Evolutionary conservation across 805 yeast genomes (phyloP).

Genomic region (Grigorovia jiainica): DNA sequence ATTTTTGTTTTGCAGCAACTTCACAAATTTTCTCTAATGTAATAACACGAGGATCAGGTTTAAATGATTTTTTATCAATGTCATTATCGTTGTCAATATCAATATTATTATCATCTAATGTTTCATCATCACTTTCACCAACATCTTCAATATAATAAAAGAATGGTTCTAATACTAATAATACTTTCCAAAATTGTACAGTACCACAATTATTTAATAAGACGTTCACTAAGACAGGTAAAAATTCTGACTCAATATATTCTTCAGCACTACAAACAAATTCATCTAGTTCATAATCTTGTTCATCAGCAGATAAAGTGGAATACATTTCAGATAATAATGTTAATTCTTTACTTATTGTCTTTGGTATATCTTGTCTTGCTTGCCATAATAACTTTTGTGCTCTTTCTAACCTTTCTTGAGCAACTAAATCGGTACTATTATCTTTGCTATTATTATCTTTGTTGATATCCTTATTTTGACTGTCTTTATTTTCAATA

Average conservation of each 20-base stretch:
- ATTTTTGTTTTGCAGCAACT: constrained; percentile 30
- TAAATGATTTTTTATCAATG: constrained; percentile 10
- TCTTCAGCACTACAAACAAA: constrained; percentile 32
- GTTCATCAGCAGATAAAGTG: constrained; percentile 29
- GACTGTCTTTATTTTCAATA: not conserved
- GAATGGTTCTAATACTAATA: constrained; percentile 29
- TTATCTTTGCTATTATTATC: not conserved
- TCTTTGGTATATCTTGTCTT: constrained; percentile 28
- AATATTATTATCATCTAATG: constrained; percentile 5
- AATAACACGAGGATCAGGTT: constrained; percentile 29
- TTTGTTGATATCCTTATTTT: not conserved
- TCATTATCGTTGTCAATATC: not conserved
- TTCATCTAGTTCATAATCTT: constrained; percentile 29
- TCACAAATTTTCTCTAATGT: constrained; percentile 30
- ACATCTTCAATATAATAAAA: constrained; percentile 30
- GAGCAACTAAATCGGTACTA: constrained; percentile 13
- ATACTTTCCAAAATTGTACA: constrained; percentile 26
- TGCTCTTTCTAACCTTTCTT: constrained; percentile 24
- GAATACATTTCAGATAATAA: constrained; percentile 29
- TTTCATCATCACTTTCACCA: constrained; percentile 19
- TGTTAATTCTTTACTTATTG: constrained; percentile 28
- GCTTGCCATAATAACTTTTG: constrained; percentile 28
- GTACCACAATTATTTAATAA: constrained; percentile 25
- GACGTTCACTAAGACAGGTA: constrained; percentile 27
- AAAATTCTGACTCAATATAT: constrained; percentile 27